Base-by-base conservation (phyloP, 257 asterid genomes). In the Capsicum pubescens region DNA sequence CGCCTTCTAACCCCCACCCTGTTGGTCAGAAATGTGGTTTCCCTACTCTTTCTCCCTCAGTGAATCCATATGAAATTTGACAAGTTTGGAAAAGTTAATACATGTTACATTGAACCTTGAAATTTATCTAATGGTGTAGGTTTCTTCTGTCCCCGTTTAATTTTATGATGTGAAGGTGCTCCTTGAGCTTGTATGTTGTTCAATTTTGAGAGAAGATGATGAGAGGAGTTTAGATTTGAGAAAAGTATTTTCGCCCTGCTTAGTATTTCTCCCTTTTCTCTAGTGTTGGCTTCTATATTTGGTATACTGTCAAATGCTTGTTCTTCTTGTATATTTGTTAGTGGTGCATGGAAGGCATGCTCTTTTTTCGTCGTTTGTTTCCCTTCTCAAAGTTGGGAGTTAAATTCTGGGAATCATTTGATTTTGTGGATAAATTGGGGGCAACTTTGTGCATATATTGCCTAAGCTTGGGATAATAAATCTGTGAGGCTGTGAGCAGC, bases 171-270 rank as follows among this genome's bases (percentile, higher is more conserved):
- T 7, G 39, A 71, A 71, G 17, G 39, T 71, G 58, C 9, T 46
- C 9, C 5, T 72, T 72, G 80, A 19, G 19, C 57, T 19, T 72
- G 80, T 48, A 11, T 19, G 80, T 72, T 48, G 80, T 48, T 72
- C 79, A 71, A 71, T 17, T 71, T 71, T 71, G 79, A 17, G 77
- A 68, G 77, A 71, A 44, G 57, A 44, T 71, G 80, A 58, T 44
- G 39, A 46, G 58, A 46, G 79, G 79, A 17, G 80, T 19, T 72
- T 58, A 48, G 80, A 72, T n/a, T 44, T 44, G 79, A 44, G 79
- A 70, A 17, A 56, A 71, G 36, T 26, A 12, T 48, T 44, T 71
- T 48, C 3, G 12, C 0, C 13, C 60, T 48, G 80, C 60, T 11
- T 11, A 48, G 44, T 48, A 26, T 72, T 48, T 48, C 59, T 72